These are phyloP conservation scores for Guadua angustifolia DNA, from an alignment of 176 grass and related monocot species.

Conservation along the genomic window DNA sequence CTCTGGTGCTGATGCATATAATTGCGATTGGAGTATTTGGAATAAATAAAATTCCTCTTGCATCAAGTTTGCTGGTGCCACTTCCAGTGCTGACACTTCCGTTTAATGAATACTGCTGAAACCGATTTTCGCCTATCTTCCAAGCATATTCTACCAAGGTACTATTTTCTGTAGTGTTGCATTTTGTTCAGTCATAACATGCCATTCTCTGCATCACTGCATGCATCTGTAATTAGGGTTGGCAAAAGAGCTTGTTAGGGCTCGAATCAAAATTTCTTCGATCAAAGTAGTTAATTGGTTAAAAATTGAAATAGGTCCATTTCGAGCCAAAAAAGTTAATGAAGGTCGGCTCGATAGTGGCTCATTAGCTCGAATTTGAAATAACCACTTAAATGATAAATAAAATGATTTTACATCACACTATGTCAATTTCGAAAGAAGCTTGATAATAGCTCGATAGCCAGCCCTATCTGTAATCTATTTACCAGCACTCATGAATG, in stretches of 20 bases:
- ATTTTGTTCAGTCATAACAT: not conserved
- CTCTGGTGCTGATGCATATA: constrained; percentile 82
- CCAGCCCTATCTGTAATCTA: not conserved
- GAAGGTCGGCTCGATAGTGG: too few species aligned
- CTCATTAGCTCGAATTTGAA: too few species aligned
- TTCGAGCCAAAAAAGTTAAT: too few species aligned
- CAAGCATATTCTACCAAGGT: constrained; percentile 85
- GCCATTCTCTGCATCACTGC: not conserved
- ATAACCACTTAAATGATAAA: too few species aligned
- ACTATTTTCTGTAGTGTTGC: constrained; percentile 3
- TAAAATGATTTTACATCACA: too few species aligned
- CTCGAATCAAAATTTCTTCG: too few species aligned
- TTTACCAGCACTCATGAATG: not conserved
- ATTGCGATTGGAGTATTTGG: constrained; percentile 85
- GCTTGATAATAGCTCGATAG: too few species aligned
- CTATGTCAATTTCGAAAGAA: too few species aligned
- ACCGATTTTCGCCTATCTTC: constrained; percentile 84
- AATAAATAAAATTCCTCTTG: constrained; percentile 84
- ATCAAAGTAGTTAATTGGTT: too few species aligned
- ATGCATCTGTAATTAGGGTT: not conserved
- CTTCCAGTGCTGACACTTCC: constrained; percentile 77
- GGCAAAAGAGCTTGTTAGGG: too few species aligned
- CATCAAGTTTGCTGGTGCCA: constrained; percentile 74
- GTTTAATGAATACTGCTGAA: constrained; percentile 87
- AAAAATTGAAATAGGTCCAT: too few species aligned